Percentiles rank a stretch among this genome's conserved stretches.
These are phyloP conservation scores for Cytospora piceae DNA, from an alignment of 2,329 filamentous ascomycete genomes.

Conservation along the genomic window DNA sequence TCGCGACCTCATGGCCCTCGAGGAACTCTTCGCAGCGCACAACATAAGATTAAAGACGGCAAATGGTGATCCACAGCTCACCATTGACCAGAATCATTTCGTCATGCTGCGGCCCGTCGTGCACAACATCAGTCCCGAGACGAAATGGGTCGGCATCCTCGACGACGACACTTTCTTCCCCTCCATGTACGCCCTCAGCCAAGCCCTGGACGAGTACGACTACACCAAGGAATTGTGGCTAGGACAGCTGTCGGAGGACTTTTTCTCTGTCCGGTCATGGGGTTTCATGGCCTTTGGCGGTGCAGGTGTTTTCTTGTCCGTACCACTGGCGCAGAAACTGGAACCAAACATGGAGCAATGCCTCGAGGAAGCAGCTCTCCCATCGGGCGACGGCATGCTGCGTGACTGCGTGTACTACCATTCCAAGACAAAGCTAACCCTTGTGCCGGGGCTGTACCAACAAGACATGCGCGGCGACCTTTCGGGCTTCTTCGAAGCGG, in stretches of 20 bases:
- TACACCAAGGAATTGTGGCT: constrained; percentile 55
- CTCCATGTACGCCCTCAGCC: constrained; percentile 53
- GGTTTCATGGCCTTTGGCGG: constrained; percentile 66
- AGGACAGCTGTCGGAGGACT: constrained; percentile 61
- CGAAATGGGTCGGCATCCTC: constrained; percentile 60
- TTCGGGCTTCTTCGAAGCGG: constrained; percentile 64
- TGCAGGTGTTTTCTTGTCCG: constrained; percentile 61
- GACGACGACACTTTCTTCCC: constrained; percentile 69
- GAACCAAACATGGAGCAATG: constrained; percentile 53
- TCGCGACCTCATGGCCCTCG: constrained; percentile 37
- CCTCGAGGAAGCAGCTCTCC: constrained; percentile 39
- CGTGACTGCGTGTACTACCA: constrained; percentile 60
- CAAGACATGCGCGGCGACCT: constrained; percentile 59
- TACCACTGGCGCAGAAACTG: constrained; percentile 54
- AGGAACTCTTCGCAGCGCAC: constrained; percentile 37
- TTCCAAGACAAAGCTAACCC: constrained; percentile 57
- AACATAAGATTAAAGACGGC: constrained; percentile 37
- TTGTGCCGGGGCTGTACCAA: constrained; percentile 60
- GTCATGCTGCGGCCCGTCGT: constrained; percentile 56
- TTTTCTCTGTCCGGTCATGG: constrained; percentile 52
- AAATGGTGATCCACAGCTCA: constrained; percentile 39
- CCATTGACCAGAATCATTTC: constrained; percentile 60
- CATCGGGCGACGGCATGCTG: constrained; percentile 59
- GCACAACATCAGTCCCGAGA: constrained; percentile 46
- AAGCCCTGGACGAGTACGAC: constrained; percentile 53